These are phyloP conservation scores for Rhodotorula sp. DNA, from an alignment of 1,284 basidiomycete genomes.

Conservation along the genomic window DNA sequence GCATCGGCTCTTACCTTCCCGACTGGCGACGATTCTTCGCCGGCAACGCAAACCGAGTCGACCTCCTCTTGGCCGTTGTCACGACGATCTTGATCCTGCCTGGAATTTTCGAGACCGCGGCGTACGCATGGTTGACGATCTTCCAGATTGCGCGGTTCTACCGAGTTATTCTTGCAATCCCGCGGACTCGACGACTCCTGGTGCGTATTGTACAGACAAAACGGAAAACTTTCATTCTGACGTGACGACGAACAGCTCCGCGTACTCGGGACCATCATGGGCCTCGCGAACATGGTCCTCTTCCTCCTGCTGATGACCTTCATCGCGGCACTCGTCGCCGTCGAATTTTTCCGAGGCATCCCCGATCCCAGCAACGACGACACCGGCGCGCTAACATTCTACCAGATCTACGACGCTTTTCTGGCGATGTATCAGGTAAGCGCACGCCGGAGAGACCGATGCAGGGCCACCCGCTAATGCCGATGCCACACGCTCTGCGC, in stretches of 20 bases:
- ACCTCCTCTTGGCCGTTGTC: slow-evolving; percentile 75
- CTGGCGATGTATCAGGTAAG: slow-evolving; percentile 2
- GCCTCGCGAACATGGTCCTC: slow-evolving; percentile 87
- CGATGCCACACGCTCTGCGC: neutral
- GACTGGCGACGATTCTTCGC: slow-evolving; percentile 77
- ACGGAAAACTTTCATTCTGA: slow-evolving; percentile 27
- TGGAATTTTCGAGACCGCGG: slow-evolving; percentile 61
- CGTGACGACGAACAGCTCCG: slow-evolving; percentile 59
- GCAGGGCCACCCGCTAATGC: neutral
- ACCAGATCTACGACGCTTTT: slow-evolving; percentile 54
- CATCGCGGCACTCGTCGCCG: slow-evolving; percentile 67
- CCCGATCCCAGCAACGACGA: slow-evolving; percentile 50
- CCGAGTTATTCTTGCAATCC: slow-evolving; percentile 84
- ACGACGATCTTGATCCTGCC: slow-evolving; percentile 86
- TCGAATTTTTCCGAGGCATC: slow-evolving; percentile 68
- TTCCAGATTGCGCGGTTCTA: slow-evolving; percentile 91
- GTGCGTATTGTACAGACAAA: slow-evolving; percentile 53
- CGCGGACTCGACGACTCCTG: slow-evolving; percentile 76
- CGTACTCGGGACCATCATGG: slow-evolving; percentile 89
- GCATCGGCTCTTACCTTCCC: slow-evolving; percentile 71
- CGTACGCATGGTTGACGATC: slow-evolving; percentile 88
- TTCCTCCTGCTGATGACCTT: slow-evolving; percentile 90
- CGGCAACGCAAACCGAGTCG: slow-evolving; percentile 69
- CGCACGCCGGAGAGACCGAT: neutral
- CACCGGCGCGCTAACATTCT: slow-evolving; percentile 69